phyloP scores from a whole-genome alignment of 495 filamentous ascomycete genomes.

The Neurospora hispaniola region DNA sequence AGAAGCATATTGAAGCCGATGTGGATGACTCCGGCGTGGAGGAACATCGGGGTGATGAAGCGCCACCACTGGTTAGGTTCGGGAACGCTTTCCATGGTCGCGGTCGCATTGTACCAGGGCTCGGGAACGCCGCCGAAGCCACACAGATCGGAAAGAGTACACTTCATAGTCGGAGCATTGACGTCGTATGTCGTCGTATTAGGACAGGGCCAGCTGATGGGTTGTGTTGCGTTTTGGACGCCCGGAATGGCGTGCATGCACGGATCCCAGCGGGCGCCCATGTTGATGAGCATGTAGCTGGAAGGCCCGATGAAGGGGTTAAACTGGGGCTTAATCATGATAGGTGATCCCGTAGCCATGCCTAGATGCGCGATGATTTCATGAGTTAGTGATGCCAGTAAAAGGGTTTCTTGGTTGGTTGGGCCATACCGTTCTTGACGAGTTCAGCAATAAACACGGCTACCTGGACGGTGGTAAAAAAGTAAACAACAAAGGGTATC shows the following conservation, averaged over 20 bases:
- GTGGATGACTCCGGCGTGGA: conserved; percentile 88
- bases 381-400: neutral
- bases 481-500: conserved; percentile 76
- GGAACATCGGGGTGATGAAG: conserved; percentile 91
- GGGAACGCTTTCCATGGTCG: conserved; percentile 23
- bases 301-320: conserved; percentile 97
- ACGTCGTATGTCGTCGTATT: conserved; percentile 50
- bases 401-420: neutral
- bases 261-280: conserved; percentile 86
- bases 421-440: conserved; percentile 60
- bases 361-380: conserved; percentile 13
- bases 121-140: conserved; percentile 67
- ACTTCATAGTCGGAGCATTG: conserved; percentile 36
- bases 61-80: conserved; percentile 90
- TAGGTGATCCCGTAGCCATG: conserved; percentile 60
- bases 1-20: conserved; percentile 91
- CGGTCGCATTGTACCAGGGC: conserved; percentile 39
- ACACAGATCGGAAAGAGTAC: conserved; percentile 68
- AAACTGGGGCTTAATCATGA: conserved; percentile 74
- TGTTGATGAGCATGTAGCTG: conserved; percentile 81
- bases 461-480: conserved; percentile 66
- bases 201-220: conserved; percentile 60
- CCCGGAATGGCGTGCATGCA: conserved; percentile 81
- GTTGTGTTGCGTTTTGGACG: conserved; percentile 41
- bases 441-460: conserved; percentile 87